These are phyloP conservation scores for Colletotrichum sp. DNA, from an alignment of 2,329 filamentous ascomycete species.

Conservation along the genomic window DNA sequence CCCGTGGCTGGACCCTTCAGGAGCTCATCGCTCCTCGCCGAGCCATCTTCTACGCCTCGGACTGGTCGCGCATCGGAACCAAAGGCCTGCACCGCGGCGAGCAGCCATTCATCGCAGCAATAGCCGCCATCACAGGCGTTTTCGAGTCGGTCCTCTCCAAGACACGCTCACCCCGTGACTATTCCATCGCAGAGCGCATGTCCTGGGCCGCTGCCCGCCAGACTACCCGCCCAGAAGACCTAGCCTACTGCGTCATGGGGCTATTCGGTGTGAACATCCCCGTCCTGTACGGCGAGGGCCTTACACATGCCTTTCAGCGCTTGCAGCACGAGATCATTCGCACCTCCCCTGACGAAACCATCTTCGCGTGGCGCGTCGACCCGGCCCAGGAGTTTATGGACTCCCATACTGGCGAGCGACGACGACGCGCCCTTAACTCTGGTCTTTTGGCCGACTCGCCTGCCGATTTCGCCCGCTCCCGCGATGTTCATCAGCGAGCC, in stretches of 20 bases:
- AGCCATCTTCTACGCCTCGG: constrained; percentile 27
- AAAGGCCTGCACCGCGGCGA: constrained; percentile 2
- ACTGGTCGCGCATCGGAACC: constrained; percentile 24
- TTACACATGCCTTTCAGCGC: constrained; percentile 25
- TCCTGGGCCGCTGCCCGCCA: constrained; percentile 30
- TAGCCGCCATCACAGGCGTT: constrained; percentile 7
- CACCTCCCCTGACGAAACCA: constrained; percentile 12
- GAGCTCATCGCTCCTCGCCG: constrained; percentile 27
- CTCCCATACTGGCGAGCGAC: constrained; percentile 1
- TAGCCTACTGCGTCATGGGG: constrained; percentile 32
- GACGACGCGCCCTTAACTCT: background rate
- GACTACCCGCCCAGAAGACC: constrained; percentile 29
- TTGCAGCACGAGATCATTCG: constrained; percentile 22
- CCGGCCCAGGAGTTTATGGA: background rate
- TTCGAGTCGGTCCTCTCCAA: constrained; percentile 13
- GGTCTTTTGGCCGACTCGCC: constrained; percentile 11
- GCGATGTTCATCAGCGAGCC: constrained; percentile 12
- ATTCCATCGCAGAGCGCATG: constrained; percentile 31
- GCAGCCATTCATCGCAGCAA: background rate
- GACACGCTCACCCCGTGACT: constrained; percentile 15
- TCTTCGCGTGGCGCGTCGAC: constrained; percentile 17
- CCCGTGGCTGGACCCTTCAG: constrained; percentile 23
- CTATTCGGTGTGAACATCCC: constrained; percentile 32
- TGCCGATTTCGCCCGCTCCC: constrained; percentile 5
- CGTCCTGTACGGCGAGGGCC: constrained; percentile 32